Conservation (phyloP, 805 yeast species). For the Yamadazyma nakazawae region DNA sequence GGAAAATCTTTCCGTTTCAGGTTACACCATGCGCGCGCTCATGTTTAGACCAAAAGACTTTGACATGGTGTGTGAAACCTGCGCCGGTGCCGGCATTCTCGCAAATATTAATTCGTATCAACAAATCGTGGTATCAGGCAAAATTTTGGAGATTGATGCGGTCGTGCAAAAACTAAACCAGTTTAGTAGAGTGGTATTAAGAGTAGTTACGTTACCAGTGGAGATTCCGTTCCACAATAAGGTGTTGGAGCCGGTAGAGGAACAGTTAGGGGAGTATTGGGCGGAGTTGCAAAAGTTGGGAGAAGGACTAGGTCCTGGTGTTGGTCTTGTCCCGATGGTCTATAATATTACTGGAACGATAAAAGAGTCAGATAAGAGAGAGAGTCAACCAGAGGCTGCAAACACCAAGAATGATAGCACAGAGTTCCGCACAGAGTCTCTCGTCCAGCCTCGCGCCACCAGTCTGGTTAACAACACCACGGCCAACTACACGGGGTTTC, state of each 20-base stretch:
- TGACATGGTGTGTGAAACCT: slow-evolving; percentile 19
- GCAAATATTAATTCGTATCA: slow-evolving; percentile 45
- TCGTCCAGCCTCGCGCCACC: no score
- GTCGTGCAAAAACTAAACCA: slow-evolving; percentile 19
- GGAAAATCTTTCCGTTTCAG: slow-evolving; percentile 21
- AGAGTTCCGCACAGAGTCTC: no score
- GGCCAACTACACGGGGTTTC: slow-evolving; percentile 31
- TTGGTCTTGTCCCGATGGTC: slow-evolving; percentile 6
- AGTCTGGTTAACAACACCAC: slow-evolving; percentile 43
- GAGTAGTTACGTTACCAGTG: slow-evolving; percentile 37
- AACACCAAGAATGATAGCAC: slow-evolving; percentile 23
- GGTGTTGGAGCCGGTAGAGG: slow-evolving; percentile 35
- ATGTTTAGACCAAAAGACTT: slow-evolving; percentile 24
- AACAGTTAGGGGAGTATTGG: slow-evolving; percentile 18
- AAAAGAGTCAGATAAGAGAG: neutral
- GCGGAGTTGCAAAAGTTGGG: neutral
- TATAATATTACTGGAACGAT: neutral
- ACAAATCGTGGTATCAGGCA: slow-evolving; percentile 48
- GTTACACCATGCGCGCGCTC: slow-evolving; percentile 36
- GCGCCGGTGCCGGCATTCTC: slow-evolving; percentile 25
- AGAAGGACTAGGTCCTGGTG: slow-evolving; percentile 4
- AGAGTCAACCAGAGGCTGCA: slow-evolving; percentile 7
- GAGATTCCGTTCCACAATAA: slow-evolving; percentile 51
- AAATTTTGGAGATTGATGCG: slow-evolving; percentile 18
- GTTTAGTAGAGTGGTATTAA: slow-evolving; percentile 18